Evolutionary conservation across 352 stramenopile species (phyloP).

Genomic region (Hyaloperonospora brassicae): DNA sequence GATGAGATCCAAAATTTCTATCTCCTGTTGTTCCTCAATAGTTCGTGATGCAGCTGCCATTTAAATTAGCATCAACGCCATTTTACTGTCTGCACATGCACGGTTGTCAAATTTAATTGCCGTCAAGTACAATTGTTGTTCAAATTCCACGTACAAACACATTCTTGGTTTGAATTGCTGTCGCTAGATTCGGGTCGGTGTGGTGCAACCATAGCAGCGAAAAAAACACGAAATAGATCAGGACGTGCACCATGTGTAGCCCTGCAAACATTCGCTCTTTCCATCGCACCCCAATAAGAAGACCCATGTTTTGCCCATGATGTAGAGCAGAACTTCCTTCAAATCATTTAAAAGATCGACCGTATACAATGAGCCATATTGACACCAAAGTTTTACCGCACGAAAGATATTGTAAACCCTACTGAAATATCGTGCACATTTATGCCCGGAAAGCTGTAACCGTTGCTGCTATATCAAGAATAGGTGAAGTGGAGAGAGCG

Average conservation of each 20-base stretch:
- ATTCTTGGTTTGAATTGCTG: conserved; percentile 58
- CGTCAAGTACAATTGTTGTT: neutral
- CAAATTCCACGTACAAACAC: conserved; percentile 51
- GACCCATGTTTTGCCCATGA: conserved; percentile 70
- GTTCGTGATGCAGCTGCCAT: conserved; percentile 70
- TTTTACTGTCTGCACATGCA: too few relatives aligned
- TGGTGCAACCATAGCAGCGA: conserved; percentile 40
- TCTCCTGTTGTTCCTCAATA: conserved; percentile 79
- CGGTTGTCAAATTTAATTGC: neutral
- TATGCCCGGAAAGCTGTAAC: too few relatives aligned
- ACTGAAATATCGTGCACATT: conserved; percentile 74
- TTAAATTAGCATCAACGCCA: conserved; percentile 77
- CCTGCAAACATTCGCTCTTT: neutral
- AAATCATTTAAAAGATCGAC: conserved; percentile 36
- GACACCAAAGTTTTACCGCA: neutral
- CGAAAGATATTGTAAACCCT: conserved; percentile 1
- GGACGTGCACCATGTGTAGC: neutral
- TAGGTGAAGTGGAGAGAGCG: conserved; percentile 23
- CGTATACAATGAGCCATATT: neutral
- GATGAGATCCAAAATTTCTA: conserved; percentile 54
- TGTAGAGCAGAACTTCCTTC: conserved; percentile 68
- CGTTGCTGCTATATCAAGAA: conserved; percentile 12
- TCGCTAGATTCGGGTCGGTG: conserved; percentile 52
- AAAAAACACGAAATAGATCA: too few relatives aligned
- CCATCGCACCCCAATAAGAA: conserved; percentile 44